phyloP scores from a whole-genome alignment of 306 rosid genomes.

The Dryas octopetala region DNA sequence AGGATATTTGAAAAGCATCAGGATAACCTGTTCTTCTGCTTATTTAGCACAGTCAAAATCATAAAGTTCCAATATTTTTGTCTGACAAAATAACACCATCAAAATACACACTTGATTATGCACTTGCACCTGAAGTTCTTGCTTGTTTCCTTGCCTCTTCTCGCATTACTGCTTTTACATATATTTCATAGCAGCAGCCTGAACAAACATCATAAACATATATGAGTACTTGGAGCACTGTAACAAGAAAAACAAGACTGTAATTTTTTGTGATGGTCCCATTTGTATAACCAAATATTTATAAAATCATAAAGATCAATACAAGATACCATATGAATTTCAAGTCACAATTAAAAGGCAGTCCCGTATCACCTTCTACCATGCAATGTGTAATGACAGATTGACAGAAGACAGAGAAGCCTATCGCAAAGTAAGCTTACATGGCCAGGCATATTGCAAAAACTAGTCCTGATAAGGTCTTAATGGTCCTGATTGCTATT shows the following conservation, averaged over 20 bases:
- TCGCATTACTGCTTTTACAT: slow-evolving; percentile 52
- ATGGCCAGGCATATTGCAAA: no score
- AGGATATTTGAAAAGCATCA: slow-evolving; percentile 11
- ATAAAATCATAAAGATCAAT: not conserved
- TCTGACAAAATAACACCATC: slow-evolving; percentile 25
- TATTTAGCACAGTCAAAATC: slow-evolving; percentile 24
- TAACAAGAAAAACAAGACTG: not conserved
- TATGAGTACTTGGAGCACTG: slow-evolving; percentile 20
- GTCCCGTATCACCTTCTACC: not conserved
- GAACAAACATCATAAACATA: slow-evolving; percentile 31
- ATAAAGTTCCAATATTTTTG: slow-evolving; percentile 14
- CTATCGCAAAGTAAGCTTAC: no score
- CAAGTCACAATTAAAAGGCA: not conserved
- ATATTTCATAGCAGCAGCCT: slow-evolving; percentile 84
- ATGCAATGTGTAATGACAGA: not conserved
- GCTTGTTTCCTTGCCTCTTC: slow-evolving; percentile 54
- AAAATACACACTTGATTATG: slow-evolving; percentile 26
- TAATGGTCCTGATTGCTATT: not conserved
- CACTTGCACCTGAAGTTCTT: slow-evolving; percentile 21
- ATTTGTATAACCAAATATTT: not conserved
- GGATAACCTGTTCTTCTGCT: slow-evolving; percentile 17
- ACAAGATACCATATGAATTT: not conserved
- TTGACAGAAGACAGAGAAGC: no score
- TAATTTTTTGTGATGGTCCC: not conserved
- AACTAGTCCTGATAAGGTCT: not conserved